These are phyloP conservation scores for Clohesyomyces aquaticus DNA, from an alignment of 495 filamentous ascomycete species.

Conservation along the genomic window DNA sequence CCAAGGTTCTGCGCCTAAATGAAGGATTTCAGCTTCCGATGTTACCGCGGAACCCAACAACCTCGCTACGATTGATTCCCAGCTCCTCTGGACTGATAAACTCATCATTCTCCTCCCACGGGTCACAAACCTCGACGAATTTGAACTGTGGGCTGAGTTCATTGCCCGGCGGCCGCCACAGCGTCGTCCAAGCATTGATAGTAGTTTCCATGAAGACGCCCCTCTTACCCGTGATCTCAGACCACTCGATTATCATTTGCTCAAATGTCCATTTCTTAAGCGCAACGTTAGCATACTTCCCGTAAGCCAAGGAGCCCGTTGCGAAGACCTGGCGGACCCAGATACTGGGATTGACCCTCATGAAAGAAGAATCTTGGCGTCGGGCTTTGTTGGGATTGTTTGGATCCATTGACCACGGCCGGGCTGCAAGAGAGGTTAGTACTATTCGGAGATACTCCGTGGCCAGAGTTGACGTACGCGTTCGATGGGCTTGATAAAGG, in stretches of 20 bases:
- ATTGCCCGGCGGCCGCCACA: conserved; percentile 32
- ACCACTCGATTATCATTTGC: conserved; percentile 34
- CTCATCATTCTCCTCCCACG: conserved; percentile 35
- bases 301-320: conserved; percentile 22
- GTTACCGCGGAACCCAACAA: conserved; percentile 30
- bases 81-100: conserved; percentile 36
- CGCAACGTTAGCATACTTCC: conserved; percentile 38
- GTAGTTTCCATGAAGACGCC: conserved; percentile 25
- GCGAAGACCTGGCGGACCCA: conserved; percentile 30
- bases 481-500: conserved; percentile 16
- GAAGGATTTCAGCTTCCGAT: conserved; percentile 29
- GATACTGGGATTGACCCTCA: conserved; percentile 34
- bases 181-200: conserved; percentile 23
- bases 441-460: not conserved
- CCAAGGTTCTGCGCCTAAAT: conserved; percentile 6
- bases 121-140: conserved; percentile 35
- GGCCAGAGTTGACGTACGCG: not conserved
- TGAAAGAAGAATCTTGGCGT: conserved; percentile 30
- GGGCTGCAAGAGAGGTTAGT: not conserved
- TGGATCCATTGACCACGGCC: conserved; percentile 26
- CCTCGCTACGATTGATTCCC: conserved; percentile 29
- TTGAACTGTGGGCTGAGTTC: conserved; percentile 38
- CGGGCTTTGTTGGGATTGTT: conserved; percentile 29
- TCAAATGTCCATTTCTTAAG: conserved; percentile 33
- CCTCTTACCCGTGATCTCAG: conserved; percentile 38